Evolutionary conservation across 1,139 yeast species (phyloP), one percentile per base, ranked within the genome.

Genomic region (Arxiozyma telluris): DNA sequence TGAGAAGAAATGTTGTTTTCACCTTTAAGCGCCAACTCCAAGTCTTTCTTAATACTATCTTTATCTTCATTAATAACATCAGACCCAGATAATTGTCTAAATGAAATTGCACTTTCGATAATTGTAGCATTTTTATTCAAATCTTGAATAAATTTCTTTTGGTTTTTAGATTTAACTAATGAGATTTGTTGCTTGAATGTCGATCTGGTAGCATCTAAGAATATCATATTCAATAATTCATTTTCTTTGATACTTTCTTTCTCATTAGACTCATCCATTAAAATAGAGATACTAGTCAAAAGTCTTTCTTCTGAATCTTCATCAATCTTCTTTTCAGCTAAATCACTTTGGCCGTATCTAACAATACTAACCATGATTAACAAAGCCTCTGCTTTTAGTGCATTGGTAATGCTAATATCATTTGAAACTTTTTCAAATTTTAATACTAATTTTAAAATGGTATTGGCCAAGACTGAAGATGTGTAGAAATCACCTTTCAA

Each of bases 291-390:
- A 67, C 93, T 91, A 17, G 94, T 78, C 70, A 89, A 76, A 56
- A 94, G 85, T 73, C 98, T 82, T 72, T 93, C 98, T 23, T 87
- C 82, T 4, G 98, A 87, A 71, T 94, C 99, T 73, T 93, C 98
- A 66, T 93, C 98, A 59, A 91, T 91, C 64, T 82, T 82, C 67
- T 84, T 83, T 57, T 82, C 76, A 25, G 83, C 94, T 58, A 79
- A 76, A n/a, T 77, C 72, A n/a, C 95, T 81, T 61, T 88, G 90
- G 49, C 97, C 97, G 48, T 84, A 93, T 66, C 98, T 82, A 58
- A 94, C 77, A 52, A 93, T 84, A 41, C 96, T 88, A 50, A 95
- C 96, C 83, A 94, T 80, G 57, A 90, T 86, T 64, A 94, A 80
- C 74, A 91, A 78, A 22, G 97, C 98, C 73, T 94, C 98, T 21